phyloP scores from a whole-genome alignment of 1,284 basidiomycete species.

The Pholiota adiposa region DNA sequence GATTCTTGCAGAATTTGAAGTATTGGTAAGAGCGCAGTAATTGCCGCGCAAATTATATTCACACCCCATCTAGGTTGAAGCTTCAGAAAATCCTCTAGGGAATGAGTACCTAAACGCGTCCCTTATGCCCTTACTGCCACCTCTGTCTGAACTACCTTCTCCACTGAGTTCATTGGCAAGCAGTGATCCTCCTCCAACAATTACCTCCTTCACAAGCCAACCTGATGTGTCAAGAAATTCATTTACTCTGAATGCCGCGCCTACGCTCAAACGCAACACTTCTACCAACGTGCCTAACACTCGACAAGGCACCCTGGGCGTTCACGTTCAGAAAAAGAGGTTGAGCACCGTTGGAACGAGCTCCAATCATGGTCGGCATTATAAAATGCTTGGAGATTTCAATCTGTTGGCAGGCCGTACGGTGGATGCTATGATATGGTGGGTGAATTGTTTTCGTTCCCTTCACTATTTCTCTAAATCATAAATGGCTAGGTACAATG shows the following conservation, averaged over 20 bases:
- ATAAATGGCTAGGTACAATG: conserved; percentile 71
- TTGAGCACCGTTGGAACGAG: conserved; percentile 63
- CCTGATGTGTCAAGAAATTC: conserved; percentile 53
- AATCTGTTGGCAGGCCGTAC: conserved; percentile 83
- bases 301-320: conserved; percentile 54
- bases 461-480: conserved; percentile 19
- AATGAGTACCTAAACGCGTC: conserved; percentile 76
- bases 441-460: conserved; percentile 26
- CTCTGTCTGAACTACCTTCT: conserved; percentile 59
- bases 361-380: conserved; percentile 79
- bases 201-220: conserved; percentile 57
- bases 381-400: conserved; percentile 89
- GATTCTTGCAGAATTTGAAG: conserved; percentile 81
- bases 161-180: conserved; percentile 50
- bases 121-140: conserved; percentile 62
- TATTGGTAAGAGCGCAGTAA: conserved; percentile 55
- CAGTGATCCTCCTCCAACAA: conserved; percentile 45
- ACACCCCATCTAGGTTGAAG: conserved; percentile 52
- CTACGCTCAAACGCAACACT: conserved; percentile 56
- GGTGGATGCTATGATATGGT: conserved; percentile 83
- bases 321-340: conserved; percentile 58
- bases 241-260: conserved; percentile 44
- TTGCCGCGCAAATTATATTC: conserved; percentile 8
- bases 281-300: conserved; percentile 41
- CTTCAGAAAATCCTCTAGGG: conserved; percentile 70